These are phyloP conservation scores for Fraxinus angustifolia DNA, from an alignment of 305 asterid species.

Conservation along the genomic window DNA sequence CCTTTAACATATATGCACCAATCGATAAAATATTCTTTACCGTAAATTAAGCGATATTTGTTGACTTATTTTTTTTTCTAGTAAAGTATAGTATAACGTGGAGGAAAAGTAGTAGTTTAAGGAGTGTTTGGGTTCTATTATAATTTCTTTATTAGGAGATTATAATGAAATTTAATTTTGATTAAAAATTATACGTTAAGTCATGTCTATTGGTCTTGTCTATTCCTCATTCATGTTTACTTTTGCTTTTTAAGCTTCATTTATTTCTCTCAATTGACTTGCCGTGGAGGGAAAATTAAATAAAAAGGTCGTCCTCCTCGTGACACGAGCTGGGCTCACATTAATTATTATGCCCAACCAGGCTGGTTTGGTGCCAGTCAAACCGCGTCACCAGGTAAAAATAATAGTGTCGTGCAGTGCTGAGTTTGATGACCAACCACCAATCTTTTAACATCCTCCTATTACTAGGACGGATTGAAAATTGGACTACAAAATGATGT, in stretches of 20 bases:
- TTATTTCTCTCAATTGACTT: slow-evolving; percentile 19
- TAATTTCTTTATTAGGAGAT: no score
- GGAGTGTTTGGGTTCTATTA: background rate
- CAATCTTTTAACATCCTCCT: background rate
- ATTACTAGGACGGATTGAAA: no score
- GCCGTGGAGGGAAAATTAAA: slow-evolving; percentile 15
- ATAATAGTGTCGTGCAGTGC: background rate
- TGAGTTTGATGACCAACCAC: background rate
- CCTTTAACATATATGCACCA: background rate
- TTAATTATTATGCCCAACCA: slow-evolving; percentile 3
- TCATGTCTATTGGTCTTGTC: background rate
- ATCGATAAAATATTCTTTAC: background rate
- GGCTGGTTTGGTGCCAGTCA: slow-evolving; percentile 25
- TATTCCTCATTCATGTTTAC: background rate
- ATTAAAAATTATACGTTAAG: no score
- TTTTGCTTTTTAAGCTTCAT: background rate
- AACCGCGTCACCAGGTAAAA: background rate
- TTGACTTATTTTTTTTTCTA: background rate
- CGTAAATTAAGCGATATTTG: background rate
- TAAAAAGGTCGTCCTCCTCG: slow-evolving; percentile 22
- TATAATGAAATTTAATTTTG: background rate
- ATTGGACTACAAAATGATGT: no score
- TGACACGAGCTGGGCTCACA: slow-evolving; percentile 15
- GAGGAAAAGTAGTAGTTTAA: no score
- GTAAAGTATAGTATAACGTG: background rate